Evolutionary conservation across 1,284 basidiomycete species (phyloP), one percentile per base, ranked within the genome.

Genomic region (Ustilago cynodontis): DNA sequence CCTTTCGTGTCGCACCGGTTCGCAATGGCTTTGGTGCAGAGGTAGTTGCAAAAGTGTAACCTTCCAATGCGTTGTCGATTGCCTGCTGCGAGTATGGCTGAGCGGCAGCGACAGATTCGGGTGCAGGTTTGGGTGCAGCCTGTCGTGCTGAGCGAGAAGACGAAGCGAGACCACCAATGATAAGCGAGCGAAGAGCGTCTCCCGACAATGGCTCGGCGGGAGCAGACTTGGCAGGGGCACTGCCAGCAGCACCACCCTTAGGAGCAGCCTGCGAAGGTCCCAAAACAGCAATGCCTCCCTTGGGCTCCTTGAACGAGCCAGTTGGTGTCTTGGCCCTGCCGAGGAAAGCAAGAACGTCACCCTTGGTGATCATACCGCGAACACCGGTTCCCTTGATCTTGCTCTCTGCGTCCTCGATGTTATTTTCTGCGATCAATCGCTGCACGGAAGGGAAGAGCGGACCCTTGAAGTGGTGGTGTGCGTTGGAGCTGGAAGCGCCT

Each of bases 311-410:
- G 69, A 71, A 79, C 20, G 81, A 77, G 26, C 84, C 84, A 18
- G 70, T 82, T 5, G 83, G 81, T 18, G 57, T 66, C 45, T 72
- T 64, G 24, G 69, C 81, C 61, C 79, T 81, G 31, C 87, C 87
- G 13, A 87, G 75, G 76, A 79, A 80, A 2, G 85, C 83, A 20
- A 88, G 79, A 1, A 88, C 85, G 57, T 88, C 87, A 7, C 87
- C 87, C 74, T 88, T 88, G 28, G 86, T 87, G 39, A 88, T 71
- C 68, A 85, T 85, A 11, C 87, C 87, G 41, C 83, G 73, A 22
- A 82, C 72, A 8, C 87, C 87, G 2, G 87, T 87, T 3, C 81
- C 87, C 66, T 85, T 87, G 77, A 88, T 86, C 45, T 80, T 79
- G 35, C 51, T 71, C 51, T 81, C 74, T 2, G 85, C 76, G 54